These are phyloP conservation scores for Wickerhamomyces sp. DNA, from an alignment of 1,139 yeast genomes.

Conservation along the genomic window DNA sequence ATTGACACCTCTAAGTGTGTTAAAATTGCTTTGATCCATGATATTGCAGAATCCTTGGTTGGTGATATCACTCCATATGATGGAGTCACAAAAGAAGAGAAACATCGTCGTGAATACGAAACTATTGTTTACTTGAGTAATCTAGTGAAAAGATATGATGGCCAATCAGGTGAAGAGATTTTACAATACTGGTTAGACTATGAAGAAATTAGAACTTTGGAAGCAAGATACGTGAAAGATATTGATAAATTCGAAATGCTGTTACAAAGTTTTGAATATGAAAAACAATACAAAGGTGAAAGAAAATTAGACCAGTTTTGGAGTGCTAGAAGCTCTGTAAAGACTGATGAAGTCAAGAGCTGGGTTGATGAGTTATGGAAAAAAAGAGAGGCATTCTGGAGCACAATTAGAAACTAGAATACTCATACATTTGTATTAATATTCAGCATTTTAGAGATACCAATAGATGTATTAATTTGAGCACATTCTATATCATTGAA, in stretches of 20 bases:
- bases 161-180: constrained; percentile 59
- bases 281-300: constrained; percentile 53
- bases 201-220: constrained; percentile 75
- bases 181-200: constrained; percentile 83
- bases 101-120: constrained; percentile 75
- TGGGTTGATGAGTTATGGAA: constrained; percentile 66
- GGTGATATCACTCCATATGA: constrained; percentile 94
- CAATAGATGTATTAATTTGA: too few species aligned
- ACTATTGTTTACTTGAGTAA: constrained; percentile 67
- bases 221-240: constrained; percentile 89
- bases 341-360: constrained; percentile 64
- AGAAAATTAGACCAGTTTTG: constrained; percentile 69
- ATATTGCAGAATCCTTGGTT: constrained; percentile 88
- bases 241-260: constrained; percentile 92
- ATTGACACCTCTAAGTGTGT: constrained; percentile 58
- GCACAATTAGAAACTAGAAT: not conserved
- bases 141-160: constrained; percentile 61
- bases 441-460: not conserved
- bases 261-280: constrained; percentile 88
- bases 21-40: constrained; percentile 86
- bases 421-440: not conserved
- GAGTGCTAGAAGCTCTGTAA: constrained; percentile 56
- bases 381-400: constrained; percentile 49
- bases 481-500: constrained; percentile 5
- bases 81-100: constrained; percentile 60